Conservation (phyloP, 108 stramenopile species). For the Conticribra weissflogii region DNA sequence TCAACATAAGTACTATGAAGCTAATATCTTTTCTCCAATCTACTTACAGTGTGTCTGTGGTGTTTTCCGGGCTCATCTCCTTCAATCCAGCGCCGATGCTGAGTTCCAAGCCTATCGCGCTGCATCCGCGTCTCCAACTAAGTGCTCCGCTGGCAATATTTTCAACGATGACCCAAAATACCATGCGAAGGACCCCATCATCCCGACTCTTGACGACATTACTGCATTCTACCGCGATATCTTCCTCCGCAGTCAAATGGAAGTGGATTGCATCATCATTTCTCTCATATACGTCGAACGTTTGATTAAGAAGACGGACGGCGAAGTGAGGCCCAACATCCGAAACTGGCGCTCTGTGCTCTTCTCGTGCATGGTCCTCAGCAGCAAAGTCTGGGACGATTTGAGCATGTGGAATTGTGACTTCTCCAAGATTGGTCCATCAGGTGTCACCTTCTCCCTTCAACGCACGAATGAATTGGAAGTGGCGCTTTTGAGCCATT, state of each 20-base stretch:
- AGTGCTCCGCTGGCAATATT: conserved; percentile 2
- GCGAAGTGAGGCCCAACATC: conserved; percentile 67
- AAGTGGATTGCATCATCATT: conserved; percentile 95
- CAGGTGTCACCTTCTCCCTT: conserved; percentile 80
- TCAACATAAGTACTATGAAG: too few species aligned
- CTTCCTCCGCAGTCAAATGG: conserved; percentile 88
- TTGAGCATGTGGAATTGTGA: conserved; percentile 96
- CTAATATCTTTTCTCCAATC: too few species aligned
- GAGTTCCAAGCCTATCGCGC: neutral
- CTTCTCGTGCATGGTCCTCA: conserved; percentile 91
- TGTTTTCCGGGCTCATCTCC: conserved; percentile 89
- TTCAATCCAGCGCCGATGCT: conserved; percentile 35
- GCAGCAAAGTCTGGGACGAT: conserved; percentile 98
- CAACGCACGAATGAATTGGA: conserved; percentile 93
- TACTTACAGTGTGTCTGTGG: conserved; percentile 84
- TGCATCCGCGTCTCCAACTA: neutral
- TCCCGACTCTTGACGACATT: conserved; percentile 81
- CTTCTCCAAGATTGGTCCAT: conserved; percentile 82
- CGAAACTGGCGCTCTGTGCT: conserved; percentile 91
- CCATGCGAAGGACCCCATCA: conserved; percentile 8
- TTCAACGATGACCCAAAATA: conserved; percentile 7
- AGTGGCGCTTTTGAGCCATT: conserved; percentile 65
- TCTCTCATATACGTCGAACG: conserved; percentile 95
- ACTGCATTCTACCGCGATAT: conserved; percentile 83
- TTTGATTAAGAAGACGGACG: conserved; percentile 87